Base-by-base conservation (phyloP, 768 basidiomycete genomes). In the Omphalotus guepiniiformis region DNA sequence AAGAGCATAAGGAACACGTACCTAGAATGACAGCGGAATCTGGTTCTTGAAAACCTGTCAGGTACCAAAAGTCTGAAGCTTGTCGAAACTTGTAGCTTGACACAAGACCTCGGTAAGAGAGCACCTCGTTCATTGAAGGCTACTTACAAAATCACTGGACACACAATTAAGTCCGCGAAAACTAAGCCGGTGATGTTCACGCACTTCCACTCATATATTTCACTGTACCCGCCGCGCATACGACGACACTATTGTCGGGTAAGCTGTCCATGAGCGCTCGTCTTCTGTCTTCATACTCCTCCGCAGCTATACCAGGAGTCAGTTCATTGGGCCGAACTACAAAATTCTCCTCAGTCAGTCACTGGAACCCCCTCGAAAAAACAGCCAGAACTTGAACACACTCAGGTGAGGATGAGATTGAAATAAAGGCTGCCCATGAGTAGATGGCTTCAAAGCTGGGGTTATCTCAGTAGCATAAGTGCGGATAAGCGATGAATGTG, bases 21-120 rank as follows among this genome's bases (percentile, higher is more conserved):
- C 92, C 83, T 38, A 99, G 73, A 30, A 97, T 74, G 35, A 98
- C 70, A 1, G 90, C 93, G 15, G 95, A 80, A 47, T 95, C 87
- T 1, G 93, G 90, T 61, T 98, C 95, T 48, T 92, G 82, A 58
- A 96, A 96, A 9, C 96, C 96, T 0, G 96, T 96, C 12, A 99
- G 72, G 63, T 99, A 98, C 87, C 87, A 92, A 62, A 94, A 90
- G 65, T 95, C 85, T 29, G 89, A 92, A 0, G 82, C 81, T 66
- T 95, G 95, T 19, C 95, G 81, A 61, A 90, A 96, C 63, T 93
- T 93, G 75, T 97, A 96, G 64, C 94, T 98, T 60, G 27, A 41
- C 6, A 16, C 13, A 38, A 29, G 29, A 41, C 47, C 39, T 15
- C 57, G 45, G 19, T 52, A 22, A 47, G 45, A n/a, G 23, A 23